These are phyloP conservation scores for Biscogniauxia sp. DNA, from an alignment of 2,329 filamentous ascomycete genomes.

Conservation along the genomic window DNA sequence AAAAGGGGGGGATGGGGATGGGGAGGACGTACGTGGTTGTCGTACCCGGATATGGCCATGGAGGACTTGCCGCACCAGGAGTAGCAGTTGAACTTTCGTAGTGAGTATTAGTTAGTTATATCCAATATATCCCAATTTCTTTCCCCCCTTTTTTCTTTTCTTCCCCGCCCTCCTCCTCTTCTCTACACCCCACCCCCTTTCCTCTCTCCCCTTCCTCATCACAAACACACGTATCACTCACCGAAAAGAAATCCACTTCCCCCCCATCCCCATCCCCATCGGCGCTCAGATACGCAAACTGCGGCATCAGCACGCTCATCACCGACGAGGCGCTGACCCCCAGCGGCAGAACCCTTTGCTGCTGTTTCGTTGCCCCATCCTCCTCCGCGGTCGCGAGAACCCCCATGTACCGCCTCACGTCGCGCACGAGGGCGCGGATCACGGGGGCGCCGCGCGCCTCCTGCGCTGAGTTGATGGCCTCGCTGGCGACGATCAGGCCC, in stretches of 20 bases:
- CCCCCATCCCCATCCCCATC: constrained; percentile 13
- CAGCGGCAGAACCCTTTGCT: constrained; percentile 15
- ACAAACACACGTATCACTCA: no score
- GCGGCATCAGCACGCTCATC: constrained; percentile 2
- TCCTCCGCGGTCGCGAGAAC: not conserved
- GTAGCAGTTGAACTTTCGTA: constrained; percentile 18
- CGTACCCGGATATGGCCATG: constrained; percentile 7
- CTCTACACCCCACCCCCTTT: not conserved
- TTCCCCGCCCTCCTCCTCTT: not conserved
- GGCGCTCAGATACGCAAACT: constrained; percentile 19
- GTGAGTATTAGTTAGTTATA: no score
- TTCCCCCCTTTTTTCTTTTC: not conserved
- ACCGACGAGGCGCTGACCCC: constrained; percentile 10
- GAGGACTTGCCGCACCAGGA: constrained; percentile 6
- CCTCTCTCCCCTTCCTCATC: no score
- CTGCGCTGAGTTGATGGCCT: constrained; percentile 13
- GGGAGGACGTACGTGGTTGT: constrained; percentile 2
- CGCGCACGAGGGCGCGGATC: constrained; percentile 25
- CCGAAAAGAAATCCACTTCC: constrained; percentile 20
- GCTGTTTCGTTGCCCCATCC: constrained; percentile 5
- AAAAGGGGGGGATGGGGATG: no score
- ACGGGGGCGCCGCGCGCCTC: constrained; percentile 16
- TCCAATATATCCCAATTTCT: not conserved
- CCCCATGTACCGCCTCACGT: constrained; percentile 29
- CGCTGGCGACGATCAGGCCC: constrained; percentile 23